Evolutionary conservation across 352 stramenopile genomes (phyloP).

Genomic region (Phytopythium ostracodes): DNA sequence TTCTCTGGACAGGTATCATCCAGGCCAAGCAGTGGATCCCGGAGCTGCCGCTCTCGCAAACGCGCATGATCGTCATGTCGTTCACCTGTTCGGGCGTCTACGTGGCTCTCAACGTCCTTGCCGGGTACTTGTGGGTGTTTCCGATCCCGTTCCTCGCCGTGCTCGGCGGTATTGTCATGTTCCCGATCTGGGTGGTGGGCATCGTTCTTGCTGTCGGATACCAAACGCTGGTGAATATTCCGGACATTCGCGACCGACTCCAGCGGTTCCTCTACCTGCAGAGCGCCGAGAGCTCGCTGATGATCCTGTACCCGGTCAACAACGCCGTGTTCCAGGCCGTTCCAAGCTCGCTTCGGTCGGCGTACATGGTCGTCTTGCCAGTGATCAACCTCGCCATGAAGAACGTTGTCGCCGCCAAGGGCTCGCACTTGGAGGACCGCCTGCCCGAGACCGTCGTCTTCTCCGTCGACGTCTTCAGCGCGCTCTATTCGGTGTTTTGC

Average conservation of each 20-base stretch:
- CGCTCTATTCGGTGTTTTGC: slow-evolving; percentile 30
- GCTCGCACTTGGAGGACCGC: slow-evolving; percentile 20
- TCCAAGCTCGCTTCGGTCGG: slow-evolving; percentile 9
- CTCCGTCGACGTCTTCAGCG: slow-evolving; percentile 33
- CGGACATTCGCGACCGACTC: slow-evolving; percentile 14
- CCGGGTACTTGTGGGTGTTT: slow-evolving; percentile 27
- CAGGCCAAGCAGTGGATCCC: slow-evolving; percentile 23
- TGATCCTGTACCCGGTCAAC: slow-evolving; percentile 31
- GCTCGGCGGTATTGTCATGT: slow-evolving; percentile 17
- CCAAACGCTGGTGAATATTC: slow-evolving; percentile 6
- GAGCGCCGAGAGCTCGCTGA: slow-evolving; percentile 18
- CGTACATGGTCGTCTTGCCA: slow-evolving; percentile 21
- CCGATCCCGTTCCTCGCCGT: slow-evolving; percentile 34
- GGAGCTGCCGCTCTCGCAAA: slow-evolving; percentile 16
- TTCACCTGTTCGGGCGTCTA: slow-evolving; percentile 9
- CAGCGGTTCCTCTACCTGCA: slow-evolving; percentile 16
- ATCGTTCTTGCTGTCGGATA: slow-evolving; percentile 17
- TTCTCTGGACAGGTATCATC: slow-evolving; percentile 11
- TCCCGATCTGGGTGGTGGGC: slow-evolving; percentile 13
- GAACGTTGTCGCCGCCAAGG: slow-evolving; percentile 25
- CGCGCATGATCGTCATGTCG: slow-evolving; percentile 13
- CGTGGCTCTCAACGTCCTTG: slow-evolving; percentile 13
- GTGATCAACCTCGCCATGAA: slow-evolving; percentile 36
- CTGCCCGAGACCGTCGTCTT: slow-evolving; percentile 29
- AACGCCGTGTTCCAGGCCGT: slow-evolving; percentile 25